Evolutionary conservation across 2,329 filamentous ascomycete species (phyloP).

Genomic region (Orbilia blumenaviensis): DNA sequence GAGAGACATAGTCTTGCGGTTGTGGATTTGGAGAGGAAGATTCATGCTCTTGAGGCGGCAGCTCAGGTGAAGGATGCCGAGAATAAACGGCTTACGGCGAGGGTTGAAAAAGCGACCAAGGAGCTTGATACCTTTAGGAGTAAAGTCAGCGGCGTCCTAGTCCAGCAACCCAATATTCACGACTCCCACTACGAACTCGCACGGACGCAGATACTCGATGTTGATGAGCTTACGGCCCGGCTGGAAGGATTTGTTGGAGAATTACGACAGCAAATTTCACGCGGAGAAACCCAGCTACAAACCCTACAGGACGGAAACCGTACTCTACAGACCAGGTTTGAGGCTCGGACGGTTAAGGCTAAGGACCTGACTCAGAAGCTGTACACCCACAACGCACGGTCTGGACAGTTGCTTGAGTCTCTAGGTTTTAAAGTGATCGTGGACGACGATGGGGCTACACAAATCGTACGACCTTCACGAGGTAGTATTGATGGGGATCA

Average conservation of each 20-base stretch:
- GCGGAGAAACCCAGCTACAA: constrained; percentile 64
- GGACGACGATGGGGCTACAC: constrained; percentile 64
- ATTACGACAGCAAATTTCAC: constrained; percentile 62
- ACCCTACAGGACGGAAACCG: constrained; percentile 66
- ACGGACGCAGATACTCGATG: constrained; percentile 46
- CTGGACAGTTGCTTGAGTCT: constrained; percentile 83
- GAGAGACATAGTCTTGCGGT: constrained; percentile 67
- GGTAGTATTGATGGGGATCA: constrained; percentile 60
- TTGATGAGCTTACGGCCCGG: constrained; percentile 60
- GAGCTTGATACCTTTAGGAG: constrained; percentile 43
- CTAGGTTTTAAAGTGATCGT: constrained; percentile 84
- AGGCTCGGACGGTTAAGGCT: constrained; percentile 75
- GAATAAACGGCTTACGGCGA: constrained; percentile 33
- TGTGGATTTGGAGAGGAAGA: constrained; percentile 78
- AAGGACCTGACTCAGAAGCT: constrained; percentile 85
- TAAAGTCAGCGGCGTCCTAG: constrained; percentile 28
- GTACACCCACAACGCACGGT: constrained; percentile 82
- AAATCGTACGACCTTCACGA: constrained; percentile 57
- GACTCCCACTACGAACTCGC: constrained; percentile 46
- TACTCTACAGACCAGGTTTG: constrained; percentile 68
- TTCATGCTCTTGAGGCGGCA: constrained; percentile 74
- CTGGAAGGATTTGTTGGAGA: constrained; percentile 60
- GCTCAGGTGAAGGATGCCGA: constrained; percentile 61
- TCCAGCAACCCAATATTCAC: constrained; percentile 35
- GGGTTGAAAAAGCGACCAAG: constrained; percentile 44